phyloP scores from a whole-genome alignment of 805 yeast species.

The Starmerella vaccinii region DNA sequence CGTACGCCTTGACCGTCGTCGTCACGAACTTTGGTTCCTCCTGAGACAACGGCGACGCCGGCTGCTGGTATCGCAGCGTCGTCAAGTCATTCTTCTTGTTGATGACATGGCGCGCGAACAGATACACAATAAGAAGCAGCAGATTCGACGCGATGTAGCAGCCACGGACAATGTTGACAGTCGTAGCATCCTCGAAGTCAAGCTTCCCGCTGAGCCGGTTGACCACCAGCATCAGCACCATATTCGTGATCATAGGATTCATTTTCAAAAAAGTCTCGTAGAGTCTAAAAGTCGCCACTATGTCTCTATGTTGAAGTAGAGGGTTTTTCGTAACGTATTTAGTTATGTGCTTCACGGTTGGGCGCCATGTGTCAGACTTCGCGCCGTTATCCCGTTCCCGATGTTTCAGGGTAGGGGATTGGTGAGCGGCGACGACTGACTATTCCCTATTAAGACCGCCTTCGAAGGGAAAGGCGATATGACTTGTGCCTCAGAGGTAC shows the following conservation, averaged over 20 bases:
- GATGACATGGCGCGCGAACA: slow-evolving; percentile 52
- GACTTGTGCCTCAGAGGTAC: too few species aligned
- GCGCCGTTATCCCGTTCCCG: neutral
- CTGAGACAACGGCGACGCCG: slow-evolving; percentile 71
- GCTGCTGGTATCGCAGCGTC: slow-evolving; percentile 80
- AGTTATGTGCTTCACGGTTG: neutral
- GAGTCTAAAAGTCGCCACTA: neutral
- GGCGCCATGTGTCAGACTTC: slow-evolving; percentile 4
- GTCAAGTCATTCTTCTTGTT: slow-evolving; percentile 71
- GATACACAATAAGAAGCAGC: slow-evolving; percentile 55
- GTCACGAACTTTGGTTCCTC: slow-evolving; percentile 57
- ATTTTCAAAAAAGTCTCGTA: slow-evolving; percentile 32
- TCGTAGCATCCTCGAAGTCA: slow-evolving; percentile 75
- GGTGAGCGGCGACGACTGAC: neutral
- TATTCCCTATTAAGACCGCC: too few species aligned
- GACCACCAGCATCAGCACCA: slow-evolving; percentile 86
- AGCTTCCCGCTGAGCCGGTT: slow-evolving; percentile 88
- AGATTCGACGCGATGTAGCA: slow-evolving; percentile 59
- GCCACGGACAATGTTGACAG: slow-evolving; percentile 62
- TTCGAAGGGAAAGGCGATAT: too few species aligned
- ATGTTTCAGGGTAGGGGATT: neutral
- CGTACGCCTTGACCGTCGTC: slow-evolving; percentile 91
- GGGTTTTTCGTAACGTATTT: neutral
- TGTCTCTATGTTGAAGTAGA: neutral
- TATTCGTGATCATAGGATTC: slow-evolving; percentile 82